Evolutionary conservation across 352 stramenopile genomes (phyloP), one percentile per base, ranked within the genome.

Genomic region (Phytophthora aleatoria): DNA sequence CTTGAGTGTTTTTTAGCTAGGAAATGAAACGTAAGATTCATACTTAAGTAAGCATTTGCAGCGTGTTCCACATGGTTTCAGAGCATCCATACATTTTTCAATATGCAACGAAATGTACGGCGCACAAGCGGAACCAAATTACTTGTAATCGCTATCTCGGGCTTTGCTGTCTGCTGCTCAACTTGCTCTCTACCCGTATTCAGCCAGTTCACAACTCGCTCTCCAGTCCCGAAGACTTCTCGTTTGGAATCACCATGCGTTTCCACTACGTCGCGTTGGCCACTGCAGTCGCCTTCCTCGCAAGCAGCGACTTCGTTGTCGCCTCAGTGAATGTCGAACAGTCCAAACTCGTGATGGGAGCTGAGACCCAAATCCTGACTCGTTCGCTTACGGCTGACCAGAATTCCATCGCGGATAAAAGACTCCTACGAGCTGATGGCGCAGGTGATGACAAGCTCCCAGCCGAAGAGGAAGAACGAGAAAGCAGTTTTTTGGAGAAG

Each of bases 81-180:
- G 11, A 12, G 28, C 45, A 24, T 47, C 20, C 27, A 49, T 42
- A 31, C 52, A 47, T 50, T 53, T 38, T 26, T 41, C 27, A 15
- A 27, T 15, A 5, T 5, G 20, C 20, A 20, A 20, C 20, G 20
- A 20, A 20, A 20, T 20, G 20, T 20, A 20, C 20, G 20, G 20
- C 0, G 20, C 20, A 20, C 20, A 20, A 20, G 20, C 20, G 20
- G 20, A 20, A 16, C 20, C 28, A n/a, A 10, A 38, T 8, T 27
- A 12, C n/a, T 11, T 43, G 28, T 57, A 47, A 35, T 47, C 52
- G 12, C n/a, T 47, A 64, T 64, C 47, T 58, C 12, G 47, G 24
- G 57, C 57, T 64, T 64, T 64, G 57, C 57, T 50, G 10, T n/a
- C 5, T n/a, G 9, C 27, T 43, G 39, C 8, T 44, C 44, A 27